Base-by-base conservation (phyloP, 192 early-diverging fungal genomes). In the Pecoramyces ruminantium region DNA sequence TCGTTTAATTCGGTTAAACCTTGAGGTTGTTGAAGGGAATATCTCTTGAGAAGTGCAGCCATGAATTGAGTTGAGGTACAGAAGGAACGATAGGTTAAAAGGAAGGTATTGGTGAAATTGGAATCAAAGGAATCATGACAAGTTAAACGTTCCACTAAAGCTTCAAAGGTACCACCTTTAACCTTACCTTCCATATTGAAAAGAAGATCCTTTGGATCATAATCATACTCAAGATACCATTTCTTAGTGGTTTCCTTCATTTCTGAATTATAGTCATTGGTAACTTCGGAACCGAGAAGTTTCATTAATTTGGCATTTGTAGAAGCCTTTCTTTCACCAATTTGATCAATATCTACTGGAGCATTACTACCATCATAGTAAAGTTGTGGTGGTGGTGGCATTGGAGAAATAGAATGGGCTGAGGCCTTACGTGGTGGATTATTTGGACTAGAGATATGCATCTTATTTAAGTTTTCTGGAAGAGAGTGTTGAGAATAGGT, bases 11-110 rank as follows among this genome's bases (percentile, higher is more conserved):
- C 83, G 12, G 83, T 86, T 51, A 99, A 82, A 25, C 85, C 90
- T n/a, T 78, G 38, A 1, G 96, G 96, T 25, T 95, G 92, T 80
- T 87, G 79, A 30, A 98, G 90, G 67, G 87, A 84, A 86, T 93
- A 99, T 83, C 97, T 91, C 29, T 85, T 83, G 82, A 92, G 90
- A 67, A 99, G 85, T 27, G 90, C 83, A 12, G 88, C 86, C 39
- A 97, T 89, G 25, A 99, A 88, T 81, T 94, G 91, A 12, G 86
- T 88, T 0, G 95, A 92, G 0, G 92, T 91, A 8, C 92, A 92
- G 82, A 98, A 98, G 17, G 96, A 95, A 30, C 95, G 94, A 87
- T 97, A 99, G 2, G 97, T 98, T 39, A 99, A 86, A 80, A 99
- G 83, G 85, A 99, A 98, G 0, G 95, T 94, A 29, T 88, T 89